Base-by-base conservation (phyloP, 1,139 yeast species). In the Candida frijolesensis region DNA sequence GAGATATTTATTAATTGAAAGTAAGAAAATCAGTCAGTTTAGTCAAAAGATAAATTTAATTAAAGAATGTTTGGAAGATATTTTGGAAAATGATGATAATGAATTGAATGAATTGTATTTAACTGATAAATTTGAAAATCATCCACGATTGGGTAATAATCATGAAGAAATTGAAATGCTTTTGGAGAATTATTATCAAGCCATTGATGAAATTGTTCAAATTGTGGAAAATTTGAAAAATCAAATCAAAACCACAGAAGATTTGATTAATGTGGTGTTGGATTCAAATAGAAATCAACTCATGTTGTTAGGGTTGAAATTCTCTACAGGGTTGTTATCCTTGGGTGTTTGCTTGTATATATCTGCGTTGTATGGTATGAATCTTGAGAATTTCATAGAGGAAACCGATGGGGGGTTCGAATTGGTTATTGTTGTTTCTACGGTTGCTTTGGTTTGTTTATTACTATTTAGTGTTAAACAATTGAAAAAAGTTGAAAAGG, bases 381-480 rank as follows among this genome's bases (percentile, higher is more conserved):
- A 94, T 65, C 72, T 94, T 65, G 89, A 89, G 61, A 94, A 92
- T 65, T 90, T 85, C 62, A 84, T 92, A 11, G 99, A 94, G 65
- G 96, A 91, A 32, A 76, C 87, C 1, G 66, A 74, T 18, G 67
- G 74, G 48, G 81, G 80, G 3, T 73, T 76, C 54, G 76, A 73
- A 50, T 47, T 62, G 3, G 68, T 74, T 1, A 66, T 72, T 3
- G 57, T 57, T 1, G 44, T 64, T 3, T 68, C 78, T 29, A 54
- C 67, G 10, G 47, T 72, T 1, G 49, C 68, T 3, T 61, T 75
- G 44, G 42, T 64, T 1, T 43, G 61, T 0, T 61, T 74, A 35
- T 60, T 74, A 12, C 45, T 57, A 25, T 57, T 67, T 39, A 67
- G 74, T 49, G 62, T 68, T 2, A 67, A 60, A 42, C 71, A 66